Conservation (phyloP, 2,329 filamentous ascomycete genomes). For the Penicillium sp. region DNA sequence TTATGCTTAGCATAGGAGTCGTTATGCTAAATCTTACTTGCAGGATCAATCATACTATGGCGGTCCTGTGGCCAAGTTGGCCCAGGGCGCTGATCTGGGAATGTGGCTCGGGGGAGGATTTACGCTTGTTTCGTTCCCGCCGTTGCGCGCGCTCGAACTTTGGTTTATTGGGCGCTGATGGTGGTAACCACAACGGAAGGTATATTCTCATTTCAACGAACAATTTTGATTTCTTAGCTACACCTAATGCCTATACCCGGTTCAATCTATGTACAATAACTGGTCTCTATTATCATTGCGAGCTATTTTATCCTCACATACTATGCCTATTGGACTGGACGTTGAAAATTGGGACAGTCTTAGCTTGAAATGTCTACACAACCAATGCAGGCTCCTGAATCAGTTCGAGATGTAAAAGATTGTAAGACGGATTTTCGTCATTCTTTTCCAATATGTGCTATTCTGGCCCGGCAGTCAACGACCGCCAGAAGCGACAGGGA, state of each 20-base stretch:
- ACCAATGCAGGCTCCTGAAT: neutral
- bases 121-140: conserved; percentile 33
- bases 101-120: conserved; percentile 36
- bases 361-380: neutral
- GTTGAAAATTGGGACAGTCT: neutral
- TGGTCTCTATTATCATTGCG: too few species aligned
- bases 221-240: too few species aligned
- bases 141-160: conserved; percentile 33
- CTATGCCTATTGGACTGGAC: too few species aligned
- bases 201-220: too few species aligned
- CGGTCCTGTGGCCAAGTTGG: conserved; percentile 34
- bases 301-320: too few species aligned
- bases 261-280: too few species aligned
- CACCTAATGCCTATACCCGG: too few species aligned
- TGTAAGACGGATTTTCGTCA: conserved; percentile 14
- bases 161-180: conserved; percentile 25
- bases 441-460: conserved; percentile 35
- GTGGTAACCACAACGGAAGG: too few species aligned
- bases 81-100: conserved; percentile 35
- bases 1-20: neutral
- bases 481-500: conserved; percentile 20
- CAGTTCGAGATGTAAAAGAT: neutral
- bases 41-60: conserved; percentile 38
- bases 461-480: conserved; percentile 20
- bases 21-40: neutral